phyloP scores from a whole-genome alignment of 495 filamentous ascomycete species.

The Neurospora sp. region DNA sequence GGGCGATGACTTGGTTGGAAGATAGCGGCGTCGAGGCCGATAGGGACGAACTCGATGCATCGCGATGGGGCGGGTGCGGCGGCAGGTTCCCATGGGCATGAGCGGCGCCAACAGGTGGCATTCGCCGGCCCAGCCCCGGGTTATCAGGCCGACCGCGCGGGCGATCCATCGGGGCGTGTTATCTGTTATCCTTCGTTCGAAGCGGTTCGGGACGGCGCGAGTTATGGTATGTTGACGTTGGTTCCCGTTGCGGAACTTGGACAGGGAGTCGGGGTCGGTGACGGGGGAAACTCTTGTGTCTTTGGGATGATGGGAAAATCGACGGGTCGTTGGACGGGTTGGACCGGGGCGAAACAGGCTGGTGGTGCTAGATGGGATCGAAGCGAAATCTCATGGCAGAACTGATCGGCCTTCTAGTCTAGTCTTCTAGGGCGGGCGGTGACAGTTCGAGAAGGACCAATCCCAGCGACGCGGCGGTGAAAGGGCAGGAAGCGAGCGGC shows the following conservation, averaged over 20 bases:
- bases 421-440: background rate
- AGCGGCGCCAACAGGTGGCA: conserved; percentile 19
- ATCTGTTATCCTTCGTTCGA: background rate
- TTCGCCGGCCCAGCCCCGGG: conserved; percentile 29
- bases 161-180: conserved; percentile 17
- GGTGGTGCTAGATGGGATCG: background rate
- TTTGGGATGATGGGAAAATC: background rate
- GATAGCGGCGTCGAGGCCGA: conserved; percentile 34
- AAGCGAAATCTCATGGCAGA: background rate
- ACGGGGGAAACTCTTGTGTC: background rate
- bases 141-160: conserved; percentile 31
- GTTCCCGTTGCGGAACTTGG: background rate
- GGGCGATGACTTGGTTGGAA: conserved; percentile 38
- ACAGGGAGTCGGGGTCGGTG: background rate
- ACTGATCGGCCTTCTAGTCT: background rate
- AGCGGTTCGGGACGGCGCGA: background rate
- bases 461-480: background rate
- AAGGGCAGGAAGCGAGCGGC: background rate
- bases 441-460: background rate
- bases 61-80: conserved; percentile 28
- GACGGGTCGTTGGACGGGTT: background rate
- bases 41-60: conserved; percentile 26
- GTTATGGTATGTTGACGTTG: background rate
- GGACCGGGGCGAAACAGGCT: background rate
- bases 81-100: conserved; percentile 24